Conservation (phyloP, 108 stramenopile genomes). For the Skeletonema costatum region DNA sequence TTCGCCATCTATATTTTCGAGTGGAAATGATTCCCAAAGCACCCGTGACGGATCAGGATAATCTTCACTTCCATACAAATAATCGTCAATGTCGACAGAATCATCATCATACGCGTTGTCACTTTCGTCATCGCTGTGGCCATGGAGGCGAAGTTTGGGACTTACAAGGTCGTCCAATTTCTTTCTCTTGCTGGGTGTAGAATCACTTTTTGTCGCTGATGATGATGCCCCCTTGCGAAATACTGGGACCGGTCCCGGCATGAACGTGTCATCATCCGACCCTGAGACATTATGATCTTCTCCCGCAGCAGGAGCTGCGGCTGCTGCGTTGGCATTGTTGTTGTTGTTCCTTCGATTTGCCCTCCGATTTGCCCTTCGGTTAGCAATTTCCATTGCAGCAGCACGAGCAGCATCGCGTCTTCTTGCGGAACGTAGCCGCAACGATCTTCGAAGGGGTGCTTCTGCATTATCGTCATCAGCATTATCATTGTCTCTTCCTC, state of each 20-base stretch:
- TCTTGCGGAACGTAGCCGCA: constrained; percentile 8
- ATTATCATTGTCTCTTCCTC: constrained; percentile 8
- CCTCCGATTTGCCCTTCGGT: background rate
- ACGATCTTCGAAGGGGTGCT: constrained; percentile 4
- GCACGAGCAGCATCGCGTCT: constrained; percentile 3
- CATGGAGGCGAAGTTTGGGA: background rate
- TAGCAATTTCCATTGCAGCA: background rate
- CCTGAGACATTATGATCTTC: constrained; percentile 23
- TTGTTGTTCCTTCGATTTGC: background rate
- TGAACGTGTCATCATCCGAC: constrained; percentile 24
- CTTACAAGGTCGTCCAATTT: constrained; percentile 10
- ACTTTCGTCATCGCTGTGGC: constrained; percentile 18
- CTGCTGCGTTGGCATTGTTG: background rate
- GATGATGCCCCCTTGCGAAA: constrained; percentile 22
- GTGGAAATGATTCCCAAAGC: constrained; percentile 25
- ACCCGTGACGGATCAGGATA: constrained; percentile 18
- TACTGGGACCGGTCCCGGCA: constrained; percentile 20
- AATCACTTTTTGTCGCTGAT: background rate
- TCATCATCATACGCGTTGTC: constrained; percentile 12
- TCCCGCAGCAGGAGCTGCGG: background rate
- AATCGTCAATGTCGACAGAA: constrained; percentile 19
- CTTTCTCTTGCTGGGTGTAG: constrained; percentile 19
- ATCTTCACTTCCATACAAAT: constrained; percentile 10
- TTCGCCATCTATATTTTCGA: constrained; percentile 30
- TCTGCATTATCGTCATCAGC: constrained; percentile 8